A percentile compares a stretch with the other conserved stretches of the same genome.
phyloP scores from a whole-genome alignment of 306 rosid genomes.

The Trifolium repens region DNA sequence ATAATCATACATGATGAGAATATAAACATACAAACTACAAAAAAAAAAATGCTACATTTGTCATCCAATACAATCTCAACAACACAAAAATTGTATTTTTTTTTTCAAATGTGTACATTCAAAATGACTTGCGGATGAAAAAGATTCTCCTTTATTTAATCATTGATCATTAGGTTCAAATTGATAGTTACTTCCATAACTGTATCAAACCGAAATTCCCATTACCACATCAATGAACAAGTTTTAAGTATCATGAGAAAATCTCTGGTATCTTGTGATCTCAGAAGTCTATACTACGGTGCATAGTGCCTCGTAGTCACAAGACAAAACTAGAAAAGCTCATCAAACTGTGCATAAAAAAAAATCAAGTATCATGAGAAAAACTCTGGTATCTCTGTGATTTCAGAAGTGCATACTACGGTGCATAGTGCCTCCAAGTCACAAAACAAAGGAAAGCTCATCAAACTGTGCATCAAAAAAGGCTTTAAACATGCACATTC shows the following conservation, averaged over 20 bases:
- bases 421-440: not conserved
- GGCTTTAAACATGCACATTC: conserved; percentile 8
- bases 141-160: too few relatives aligned
- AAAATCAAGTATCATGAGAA: not conserved
- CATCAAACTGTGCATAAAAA: not conserved
- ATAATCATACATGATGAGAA: too few relatives aligned
- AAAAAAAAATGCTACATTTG: too few relatives aligned
- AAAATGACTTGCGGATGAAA: too few relatives aligned
- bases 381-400: not conserved
- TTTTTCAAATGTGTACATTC: too few relatives aligned
- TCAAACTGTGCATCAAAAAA: not conserved
- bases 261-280: not conserved
- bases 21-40: too few relatives aligned
- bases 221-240: not conserved
- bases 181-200: too few relatives aligned
- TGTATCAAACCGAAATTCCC: not conserved
- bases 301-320: not conserved
- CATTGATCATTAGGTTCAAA: too few relatives aligned
- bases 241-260: not conserved
- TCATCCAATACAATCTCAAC: too few relatives aligned
- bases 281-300: too few relatives aligned
- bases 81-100: too few relatives aligned
- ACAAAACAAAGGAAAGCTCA: not conserved
- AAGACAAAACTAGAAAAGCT: not conserved
- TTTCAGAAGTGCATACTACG: not conserved